Conservation (phyloP, 2,329 filamentous ascomycete species). For the Neofusicoccum ribis region DNA sequence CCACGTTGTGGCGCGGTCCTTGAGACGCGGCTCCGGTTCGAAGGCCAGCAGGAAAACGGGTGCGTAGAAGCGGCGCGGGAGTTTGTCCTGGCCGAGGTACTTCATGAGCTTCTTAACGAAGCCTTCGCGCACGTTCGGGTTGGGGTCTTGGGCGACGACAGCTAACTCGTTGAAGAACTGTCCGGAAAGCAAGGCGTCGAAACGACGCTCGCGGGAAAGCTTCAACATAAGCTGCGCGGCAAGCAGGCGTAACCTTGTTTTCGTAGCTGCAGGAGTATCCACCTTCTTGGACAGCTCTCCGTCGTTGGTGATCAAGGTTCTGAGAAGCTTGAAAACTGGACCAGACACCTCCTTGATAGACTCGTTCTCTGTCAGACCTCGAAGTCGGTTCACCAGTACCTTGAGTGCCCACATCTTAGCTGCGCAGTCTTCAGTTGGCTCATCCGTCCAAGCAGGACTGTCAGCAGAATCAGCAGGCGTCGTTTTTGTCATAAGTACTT, state of each 20-base stretch:
- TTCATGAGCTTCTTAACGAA: conserved; percentile 90
- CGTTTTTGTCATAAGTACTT: conserved; percentile 66
- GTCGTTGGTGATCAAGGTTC: conserved; percentile 69
- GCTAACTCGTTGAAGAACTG: conserved; percentile 79
- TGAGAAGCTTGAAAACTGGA: conserved; percentile 76
- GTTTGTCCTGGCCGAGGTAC: conserved; percentile 72
- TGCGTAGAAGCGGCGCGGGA: conserved; percentile 79
- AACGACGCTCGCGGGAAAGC: conserved; percentile 72
- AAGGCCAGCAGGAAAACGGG: conserved; percentile 89
- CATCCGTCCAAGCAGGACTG: conserved; percentile 64
- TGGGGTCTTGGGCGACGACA: conserved; percentile 75
- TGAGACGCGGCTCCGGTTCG: conserved; percentile 75
- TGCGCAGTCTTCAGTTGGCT: conserved; percentile 75
- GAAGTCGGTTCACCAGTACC: conserved; percentile 81
- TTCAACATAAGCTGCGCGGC: conserved; percentile 81
- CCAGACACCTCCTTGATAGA: conserved; percentile 55
- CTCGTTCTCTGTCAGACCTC: conserved; percentile 58
- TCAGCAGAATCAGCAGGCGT: conserved; percentile 55
- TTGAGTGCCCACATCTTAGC: conserved; percentile 84
- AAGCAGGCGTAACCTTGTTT: conserved; percentile 74
- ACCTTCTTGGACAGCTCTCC: conserved; percentile 75
- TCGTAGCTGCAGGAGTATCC: conserved; percentile 75
- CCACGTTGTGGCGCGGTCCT: conserved; percentile 80
- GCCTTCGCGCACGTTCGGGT: conserved; percentile 69
- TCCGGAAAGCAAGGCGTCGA: conserved; percentile 74